Evolutionary conservation across 768 basidiomycete species (phyloP).

Genomic region (Podaxis sp.): DNA sequence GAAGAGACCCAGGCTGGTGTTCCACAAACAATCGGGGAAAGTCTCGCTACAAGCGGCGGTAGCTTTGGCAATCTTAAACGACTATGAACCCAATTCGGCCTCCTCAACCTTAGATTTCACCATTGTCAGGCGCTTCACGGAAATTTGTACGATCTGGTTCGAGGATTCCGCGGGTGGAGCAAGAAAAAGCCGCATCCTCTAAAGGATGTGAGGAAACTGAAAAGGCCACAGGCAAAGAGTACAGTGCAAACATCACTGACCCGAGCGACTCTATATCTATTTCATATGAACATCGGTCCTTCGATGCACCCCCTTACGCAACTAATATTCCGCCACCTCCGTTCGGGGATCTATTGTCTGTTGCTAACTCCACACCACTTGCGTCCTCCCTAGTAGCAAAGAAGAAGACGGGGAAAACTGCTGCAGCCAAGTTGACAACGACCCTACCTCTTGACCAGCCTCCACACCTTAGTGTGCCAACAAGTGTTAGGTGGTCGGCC

Average conservation of each 20-base stretch:
- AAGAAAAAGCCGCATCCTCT: slow-evolving; percentile 69
- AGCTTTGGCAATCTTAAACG: neutral
- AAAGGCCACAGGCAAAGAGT: slow-evolving; percentile 63
- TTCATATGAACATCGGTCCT: slow-evolving; percentile 63
- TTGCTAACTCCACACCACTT: slow-evolving; percentile 16
- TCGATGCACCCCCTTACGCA: slow-evolving; percentile 29
- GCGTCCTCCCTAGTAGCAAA: neutral
- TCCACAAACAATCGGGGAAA: slow-evolving; percentile 39
- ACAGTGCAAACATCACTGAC: slow-evolving; percentile 29
- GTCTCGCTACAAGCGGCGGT: neutral
- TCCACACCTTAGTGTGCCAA: neutral
- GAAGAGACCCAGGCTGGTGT: slow-evolving; percentile 68
- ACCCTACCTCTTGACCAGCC: neutral
- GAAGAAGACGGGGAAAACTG: too few relatives aligned
- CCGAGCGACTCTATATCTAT: slow-evolving; percentile 38
- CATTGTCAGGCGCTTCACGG: slow-evolving; percentile 13
- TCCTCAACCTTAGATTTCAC: slow-evolving; percentile 18
- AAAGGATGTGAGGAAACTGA: slow-evolving; percentile 70
- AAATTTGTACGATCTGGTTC: slow-evolving; percentile 17
- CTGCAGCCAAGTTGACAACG: neutral
- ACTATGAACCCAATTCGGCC: slow-evolving; percentile 18
- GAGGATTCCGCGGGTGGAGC: slow-evolving; percentile 53
- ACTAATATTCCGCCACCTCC: slow-evolving; percentile 41
- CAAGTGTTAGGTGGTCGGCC: too few relatives aligned
- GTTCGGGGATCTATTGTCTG: slow-evolving; percentile 44